Evolutionary conservation across 2,329 filamentous ascomycete genomes (phyloP).

Genomic region (Diaporthe humulicola): DNA sequence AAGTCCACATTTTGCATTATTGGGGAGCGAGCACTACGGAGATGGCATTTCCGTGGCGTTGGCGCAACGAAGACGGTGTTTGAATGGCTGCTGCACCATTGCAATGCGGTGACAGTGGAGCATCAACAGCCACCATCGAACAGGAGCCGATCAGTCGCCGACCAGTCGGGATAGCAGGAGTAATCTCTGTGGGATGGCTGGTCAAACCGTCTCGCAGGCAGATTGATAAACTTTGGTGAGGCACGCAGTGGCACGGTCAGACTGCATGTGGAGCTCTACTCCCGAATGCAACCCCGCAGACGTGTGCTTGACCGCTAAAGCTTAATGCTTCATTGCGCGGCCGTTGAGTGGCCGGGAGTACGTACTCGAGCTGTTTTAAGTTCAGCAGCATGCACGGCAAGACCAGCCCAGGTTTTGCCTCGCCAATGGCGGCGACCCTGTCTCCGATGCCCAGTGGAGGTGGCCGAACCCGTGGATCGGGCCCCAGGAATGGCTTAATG

Average conservation of each 20-base stretch:
- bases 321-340: not conserved
- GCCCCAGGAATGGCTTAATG: not conserved
- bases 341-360: conserved; percentile 8
- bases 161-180: not conserved
- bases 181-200: not conserved
- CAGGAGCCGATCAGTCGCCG: not conserved
- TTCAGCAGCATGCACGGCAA: conserved; percentile 5
- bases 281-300: conserved; percentile 13
- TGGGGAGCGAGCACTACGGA: not conserved
- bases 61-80: not conserved
- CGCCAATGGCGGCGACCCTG: not conserved
- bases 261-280: not conserved
- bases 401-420: not conserved
- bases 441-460: conserved; percentile 6
- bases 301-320: not conserved
- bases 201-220: not conserved
- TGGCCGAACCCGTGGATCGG: not conserved
- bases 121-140: not conserved
- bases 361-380: not conserved
- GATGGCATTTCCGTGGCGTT: not conserved
- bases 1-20: not conserved
- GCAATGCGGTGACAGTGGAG: not conserved
- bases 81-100: not conserved
- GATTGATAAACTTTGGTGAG: not conserved
- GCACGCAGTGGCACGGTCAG: no score